These are phyloP conservation scores for Garcileccinum viscosum DNA, from an alignment of 1,284 basidiomycete genomes.

Conservation along the genomic window DNA sequence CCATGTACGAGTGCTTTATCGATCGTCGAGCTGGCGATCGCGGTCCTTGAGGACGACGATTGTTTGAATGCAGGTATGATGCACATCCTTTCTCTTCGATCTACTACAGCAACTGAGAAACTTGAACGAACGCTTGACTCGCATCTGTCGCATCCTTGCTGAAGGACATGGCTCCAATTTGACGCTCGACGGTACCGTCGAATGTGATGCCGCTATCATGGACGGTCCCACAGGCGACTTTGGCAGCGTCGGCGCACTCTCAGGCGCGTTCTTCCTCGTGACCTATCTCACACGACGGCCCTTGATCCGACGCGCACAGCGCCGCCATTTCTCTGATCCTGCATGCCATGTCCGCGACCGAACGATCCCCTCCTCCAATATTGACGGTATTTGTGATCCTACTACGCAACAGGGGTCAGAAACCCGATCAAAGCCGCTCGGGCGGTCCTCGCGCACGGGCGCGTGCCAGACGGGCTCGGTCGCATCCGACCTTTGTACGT, in stretches of 20 bases:
- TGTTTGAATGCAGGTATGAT: slow-evolving; percentile 70
- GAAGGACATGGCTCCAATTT: slow-evolving; percentile 78
- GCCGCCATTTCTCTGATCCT: too few species aligned
- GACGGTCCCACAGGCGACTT: slow-evolving; percentile 57
- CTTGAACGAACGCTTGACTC: not conserved
- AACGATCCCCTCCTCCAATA: not conserved
- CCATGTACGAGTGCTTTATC: slow-evolving; percentile 41
- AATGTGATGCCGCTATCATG: slow-evolving; percentile 82
- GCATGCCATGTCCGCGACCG: not conserved
- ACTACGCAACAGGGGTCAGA: slow-evolving; percentile 53
- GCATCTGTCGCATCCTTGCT: not conserved
- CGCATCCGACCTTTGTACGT: slow-evolving; percentile 70
- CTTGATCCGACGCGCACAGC: slow-evolving; percentile 13
- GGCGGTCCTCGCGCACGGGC: slow-evolving; percentile 59
- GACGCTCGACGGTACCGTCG: slow-evolving; percentile 68
- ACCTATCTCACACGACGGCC: not conserved
- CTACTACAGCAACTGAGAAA: not conserved
- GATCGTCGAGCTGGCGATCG: slow-evolving; percentile 59
- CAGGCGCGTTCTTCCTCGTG: slow-evolving; percentile 49
- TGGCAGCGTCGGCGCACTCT: slow-evolving; percentile 73
- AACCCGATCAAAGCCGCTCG: slow-evolving; percentile 70
- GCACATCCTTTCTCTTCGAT: too few species aligned
- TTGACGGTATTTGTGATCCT: not conserved
- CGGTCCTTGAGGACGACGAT: slow-evolving; percentile 63
- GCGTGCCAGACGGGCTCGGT: slow-evolving; percentile 56